Evolutionary conservation across 1,284 basidiomycete species (phyloP), one percentile per base, ranked within the genome.

Genomic region (Amylostereum chailletii): DNA sequence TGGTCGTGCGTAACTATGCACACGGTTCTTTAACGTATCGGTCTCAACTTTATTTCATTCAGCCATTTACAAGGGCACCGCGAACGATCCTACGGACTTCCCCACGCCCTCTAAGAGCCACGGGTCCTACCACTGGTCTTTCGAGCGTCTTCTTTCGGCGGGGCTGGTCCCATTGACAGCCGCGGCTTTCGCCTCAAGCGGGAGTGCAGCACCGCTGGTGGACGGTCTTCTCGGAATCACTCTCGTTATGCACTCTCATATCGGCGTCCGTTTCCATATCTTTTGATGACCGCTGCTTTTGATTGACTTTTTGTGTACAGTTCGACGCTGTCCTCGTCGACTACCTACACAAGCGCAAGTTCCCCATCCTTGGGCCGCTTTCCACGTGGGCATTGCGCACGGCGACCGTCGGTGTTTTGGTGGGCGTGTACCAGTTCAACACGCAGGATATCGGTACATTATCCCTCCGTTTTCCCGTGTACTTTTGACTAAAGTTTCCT

Each of bases 121-220:
- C 62, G 95, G 96, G 46, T 95, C 92, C 2, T 87, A 97, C 70
- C 95, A 98, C 77, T 99, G 95, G 95, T 84, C 92, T 1, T 97
- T 98, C 63, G 95, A 99, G 69, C 87, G 95, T 49, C 75, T 93
- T 19, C 78, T 98, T 50, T 86, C 90, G 1, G 94, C 90, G 0
- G 74, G 83, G 29, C 82, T 99, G 55, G 78, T 99, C 19, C 96
- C 96, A 30, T 70, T 96, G 60, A 94, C 91, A 19, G 86, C 77
- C 31, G 85, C 86, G 36, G 86, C 90, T 0, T 89, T 88, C 55
- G 86, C 79, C 29, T 72, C 83, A 3, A 83, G 83, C 42, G 80
- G 79, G 32, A 81, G 76, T 48, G 74, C 75, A 53, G 81, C 90
- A 71, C 90, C 94, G 5, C 69, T 94, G 58, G 68, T 97, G 34